Conservation (phyloP, 2,329 filamentous ascomycete species). For the Cryphonectria japonica region DNA sequence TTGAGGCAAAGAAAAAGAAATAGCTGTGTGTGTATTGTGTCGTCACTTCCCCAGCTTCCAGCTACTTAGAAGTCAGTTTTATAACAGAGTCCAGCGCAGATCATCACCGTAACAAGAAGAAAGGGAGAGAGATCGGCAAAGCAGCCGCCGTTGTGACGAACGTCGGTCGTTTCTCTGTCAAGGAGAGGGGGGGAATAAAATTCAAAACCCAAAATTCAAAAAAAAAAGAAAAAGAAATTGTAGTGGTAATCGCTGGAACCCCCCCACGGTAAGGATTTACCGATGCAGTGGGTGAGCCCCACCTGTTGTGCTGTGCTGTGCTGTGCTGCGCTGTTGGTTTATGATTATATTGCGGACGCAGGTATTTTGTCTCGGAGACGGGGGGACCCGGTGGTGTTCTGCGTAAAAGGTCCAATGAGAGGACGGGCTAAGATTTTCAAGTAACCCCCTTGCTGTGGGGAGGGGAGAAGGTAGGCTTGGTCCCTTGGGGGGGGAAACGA, state of each 20-base stretch:
- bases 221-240: too few species aligned
- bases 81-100: not conserved
- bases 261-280: not conserved
- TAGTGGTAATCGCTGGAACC: not conserved
- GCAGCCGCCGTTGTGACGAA: too few species aligned
- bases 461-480: too few species aligned
- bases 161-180: too few species aligned
- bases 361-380: not conserved
- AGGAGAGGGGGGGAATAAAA: too few species aligned
- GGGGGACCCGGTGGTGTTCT: not conserved
- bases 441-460: too few species aligned
- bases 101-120: not conserved
- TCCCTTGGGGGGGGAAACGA: too few species aligned
- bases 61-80: too few species aligned
- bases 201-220: too few species aligned
- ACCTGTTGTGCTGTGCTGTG: too few species aligned
- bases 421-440: not conserved
- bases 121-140: too few species aligned
- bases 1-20: not conserved
- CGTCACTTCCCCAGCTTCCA: not conserved
- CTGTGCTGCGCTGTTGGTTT: not conserved
- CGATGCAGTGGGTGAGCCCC: not conserved
- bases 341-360: not conserved
- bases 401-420: slow-evolving; percentile 1
- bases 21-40: not conserved